Percentiles rank a stretch among this genome's conserved stretches.
Conservation (phyloP, 2,329 filamentous ascomycete species). For the Exophiala sp. region DNA sequence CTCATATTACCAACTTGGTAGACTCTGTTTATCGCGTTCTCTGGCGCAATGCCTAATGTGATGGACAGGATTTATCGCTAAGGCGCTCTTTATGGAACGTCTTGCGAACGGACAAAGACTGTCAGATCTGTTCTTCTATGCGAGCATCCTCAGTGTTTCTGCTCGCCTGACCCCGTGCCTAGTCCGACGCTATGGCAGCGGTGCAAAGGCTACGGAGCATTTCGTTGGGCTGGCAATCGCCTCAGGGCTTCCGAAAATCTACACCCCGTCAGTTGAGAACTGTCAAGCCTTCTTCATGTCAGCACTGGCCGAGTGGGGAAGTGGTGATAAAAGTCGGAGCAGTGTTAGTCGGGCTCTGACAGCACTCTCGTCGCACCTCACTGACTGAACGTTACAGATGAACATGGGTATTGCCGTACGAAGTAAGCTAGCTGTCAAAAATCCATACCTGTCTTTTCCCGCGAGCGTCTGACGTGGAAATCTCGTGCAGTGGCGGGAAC, state of each 20-base stretch:
- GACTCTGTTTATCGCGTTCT: no score
- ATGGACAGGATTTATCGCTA: background rate
- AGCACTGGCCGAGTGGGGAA: background rate
- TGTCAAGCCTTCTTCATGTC: background rate
- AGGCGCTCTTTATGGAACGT: background rate
- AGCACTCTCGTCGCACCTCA: background rate
- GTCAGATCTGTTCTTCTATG: background rate
- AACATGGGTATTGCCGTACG: background rate
- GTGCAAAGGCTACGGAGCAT: background rate
- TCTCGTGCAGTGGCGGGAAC: background rate
- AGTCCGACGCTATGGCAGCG: background rate
- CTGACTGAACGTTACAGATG: background rate
- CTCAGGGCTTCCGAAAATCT: background rate
- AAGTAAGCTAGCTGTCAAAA: background rate
- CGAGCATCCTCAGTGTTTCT: background rate
- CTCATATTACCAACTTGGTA: conserved; percentile 13
- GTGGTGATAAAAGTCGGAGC: background rate
- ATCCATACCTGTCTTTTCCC: background rate
- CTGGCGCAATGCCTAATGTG: no score
- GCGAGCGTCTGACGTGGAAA: background rate
- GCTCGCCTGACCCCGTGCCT: background rate
- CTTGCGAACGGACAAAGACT: background rate
- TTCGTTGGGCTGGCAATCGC: background rate
- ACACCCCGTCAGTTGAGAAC: background rate
- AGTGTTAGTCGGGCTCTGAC: background rate